Percentiles rank a stretch among this genome's conserved stretches.
Conservation (phyloP, 768 basidiomycete species). For the Trametes cingulata region DNA sequence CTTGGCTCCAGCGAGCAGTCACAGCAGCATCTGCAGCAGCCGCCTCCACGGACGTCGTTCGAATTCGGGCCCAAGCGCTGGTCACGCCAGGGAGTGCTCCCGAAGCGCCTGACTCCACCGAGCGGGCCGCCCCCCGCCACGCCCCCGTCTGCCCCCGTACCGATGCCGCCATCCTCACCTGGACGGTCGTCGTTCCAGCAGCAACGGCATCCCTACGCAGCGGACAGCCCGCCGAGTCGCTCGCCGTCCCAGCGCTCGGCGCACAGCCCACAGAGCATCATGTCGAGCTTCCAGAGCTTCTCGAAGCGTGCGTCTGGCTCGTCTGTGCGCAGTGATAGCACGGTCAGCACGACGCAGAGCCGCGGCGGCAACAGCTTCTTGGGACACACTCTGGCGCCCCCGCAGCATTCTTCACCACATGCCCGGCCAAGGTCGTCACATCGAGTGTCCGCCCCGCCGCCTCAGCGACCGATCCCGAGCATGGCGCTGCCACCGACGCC, state of each 20-base stretch:
- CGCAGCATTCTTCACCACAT: slow-evolving; percentile 34
- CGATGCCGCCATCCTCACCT: slow-evolving; percentile 10
- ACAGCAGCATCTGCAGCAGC: slow-evolving; percentile 6
- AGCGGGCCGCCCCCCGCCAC: slow-evolving; percentile 58
- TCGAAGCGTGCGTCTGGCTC: slow-evolving; percentile 33
- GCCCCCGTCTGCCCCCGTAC: slow-evolving; percentile 28
- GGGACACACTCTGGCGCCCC: slow-evolving; percentile 17
- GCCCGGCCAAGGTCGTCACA: slow-evolving; percentile 38
- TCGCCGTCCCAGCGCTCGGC: slow-evolving; percentile 25
- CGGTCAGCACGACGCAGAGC: slow-evolving; percentile 27
- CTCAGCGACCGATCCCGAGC: slow-evolving; percentile 72
- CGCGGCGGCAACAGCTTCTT: slow-evolving; percentile 21
- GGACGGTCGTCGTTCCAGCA: slow-evolving; percentile 19
- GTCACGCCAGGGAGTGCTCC: slow-evolving; percentile 39
- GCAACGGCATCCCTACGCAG: slow-evolving; percentile 30
- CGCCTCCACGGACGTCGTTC: slow-evolving; percentile 14
- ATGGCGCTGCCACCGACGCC: slow-evolving; percentile 73
- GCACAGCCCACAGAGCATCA: slow-evolving; percentile 27
- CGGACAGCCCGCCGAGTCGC: slow-evolving; percentile 24
- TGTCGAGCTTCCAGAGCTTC: slow-evolving; percentile 28
- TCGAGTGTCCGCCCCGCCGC: slow-evolving; percentile 66
- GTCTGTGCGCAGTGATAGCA: slow-evolving; percentile 30
- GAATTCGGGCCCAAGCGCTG: slow-evolving; percentile 28
- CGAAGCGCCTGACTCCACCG: slow-evolving; percentile 57
- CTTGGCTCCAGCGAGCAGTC: slow-evolving; percentile 24